Base-by-base conservation (phyloP, 1,284 basidiomycete genomes). In the Boletus sp. region DNA sequence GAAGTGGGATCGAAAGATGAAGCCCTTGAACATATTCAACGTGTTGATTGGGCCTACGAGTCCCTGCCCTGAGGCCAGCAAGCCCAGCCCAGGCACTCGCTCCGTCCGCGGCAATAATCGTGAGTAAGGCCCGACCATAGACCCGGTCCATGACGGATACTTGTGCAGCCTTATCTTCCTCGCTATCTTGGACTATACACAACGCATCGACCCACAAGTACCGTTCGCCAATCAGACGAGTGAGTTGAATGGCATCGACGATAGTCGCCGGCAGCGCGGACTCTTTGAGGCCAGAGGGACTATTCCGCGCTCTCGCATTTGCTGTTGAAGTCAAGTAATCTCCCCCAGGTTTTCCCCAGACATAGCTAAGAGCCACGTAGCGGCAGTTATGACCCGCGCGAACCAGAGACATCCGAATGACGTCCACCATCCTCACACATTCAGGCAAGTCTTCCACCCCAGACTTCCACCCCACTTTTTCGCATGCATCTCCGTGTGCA, bases 1-100 rank as follows among this genome's bases (percentile, higher is more conserved):
- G 54, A 21, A 68, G 58, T 4, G 68, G 66, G n/a, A 64, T 56
- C 2, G 67, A 54, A 38, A 67, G 60, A 50, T 66, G 65, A 54
- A 68, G 57, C 11, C 66, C 69, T 43, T 68, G 66, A 23, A 70
- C 37, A 25, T 43, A 51, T 27, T 56, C 49, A 33, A 68, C 25
- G 30, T 58, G 58, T 21, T 70, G 67, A 27, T 57, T 23, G 27
- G 23, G 19, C 19, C 27, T 28, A n/a, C 66, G 56, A 1, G 64
- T 58, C n/a, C 54, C 55, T 17, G 25, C 13, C 6, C 35, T 27
- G 19, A 68, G 4, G 7, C 67, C 68, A 10, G 68, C 40, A 44
- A 68, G 58, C 19, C 59, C 38, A 25, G 25, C 54, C 17, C 44
- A 43, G 21, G 49, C 64, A 19, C 31, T 63, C 7, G 37, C 17